Evolutionary conservation across 2,329 filamentous ascomycete species (phyloP).

Genomic region (Colletotrichum falcatum): DNA sequence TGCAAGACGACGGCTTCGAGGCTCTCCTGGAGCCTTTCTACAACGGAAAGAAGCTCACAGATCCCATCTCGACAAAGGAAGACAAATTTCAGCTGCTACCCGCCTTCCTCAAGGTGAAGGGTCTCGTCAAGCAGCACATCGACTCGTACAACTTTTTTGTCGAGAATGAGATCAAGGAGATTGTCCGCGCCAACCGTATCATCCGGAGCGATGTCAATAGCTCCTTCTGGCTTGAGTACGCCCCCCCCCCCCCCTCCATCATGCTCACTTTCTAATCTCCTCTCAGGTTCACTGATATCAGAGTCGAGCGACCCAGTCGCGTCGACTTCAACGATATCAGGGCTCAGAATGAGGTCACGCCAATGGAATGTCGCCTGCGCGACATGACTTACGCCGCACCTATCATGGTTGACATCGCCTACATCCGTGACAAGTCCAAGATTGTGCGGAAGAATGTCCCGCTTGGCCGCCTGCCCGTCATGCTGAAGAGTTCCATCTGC

Average conservation of each 20-base stretch:
- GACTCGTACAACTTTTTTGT: slow-evolving; percentile 99
- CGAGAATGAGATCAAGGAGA: slow-evolving; percentile 96
- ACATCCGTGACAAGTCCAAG: slow-evolving; percentile 82
- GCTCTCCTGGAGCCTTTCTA: slow-evolving; percentile 75
- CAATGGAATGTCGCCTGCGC: slow-evolving; percentile 94
- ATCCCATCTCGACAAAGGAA: slow-evolving; percentile 72
- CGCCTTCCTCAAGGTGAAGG: slow-evolving; percentile 98
- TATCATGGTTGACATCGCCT: slow-evolving; percentile 92
- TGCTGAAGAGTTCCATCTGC: slow-evolving; percentile 96
- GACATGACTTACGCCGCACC: slow-evolving; percentile 99
- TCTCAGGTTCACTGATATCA: slow-evolving; percentile 82
- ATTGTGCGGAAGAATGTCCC: slow-evolving; percentile 81
- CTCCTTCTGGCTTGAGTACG: slow-evolving; percentile 86
- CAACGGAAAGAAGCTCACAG: slow-evolving; percentile 75
- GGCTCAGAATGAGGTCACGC: slow-evolving; percentile 81
- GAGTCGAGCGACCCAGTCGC: slow-evolving; percentile 84
- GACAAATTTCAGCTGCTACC: slow-evolving; percentile 98
- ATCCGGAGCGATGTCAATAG: slow-evolving; percentile 94
- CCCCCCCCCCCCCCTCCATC: no score
- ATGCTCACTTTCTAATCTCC: slow-evolving; percentile 17
- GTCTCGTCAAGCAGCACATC: slow-evolving; percentile 95
- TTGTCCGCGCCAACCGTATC: slow-evolving; percentile 89
- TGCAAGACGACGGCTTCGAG: slow-evolving; percentile 75
- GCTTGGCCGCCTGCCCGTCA: slow-evolving; percentile 93
- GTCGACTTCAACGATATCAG: slow-evolving; percentile 79